Percentiles rank a stretch among this genome's conserved stretches.
Conservation (phyloP, 129 eudicot genomes). For the Artemisia argyi region DNA sequence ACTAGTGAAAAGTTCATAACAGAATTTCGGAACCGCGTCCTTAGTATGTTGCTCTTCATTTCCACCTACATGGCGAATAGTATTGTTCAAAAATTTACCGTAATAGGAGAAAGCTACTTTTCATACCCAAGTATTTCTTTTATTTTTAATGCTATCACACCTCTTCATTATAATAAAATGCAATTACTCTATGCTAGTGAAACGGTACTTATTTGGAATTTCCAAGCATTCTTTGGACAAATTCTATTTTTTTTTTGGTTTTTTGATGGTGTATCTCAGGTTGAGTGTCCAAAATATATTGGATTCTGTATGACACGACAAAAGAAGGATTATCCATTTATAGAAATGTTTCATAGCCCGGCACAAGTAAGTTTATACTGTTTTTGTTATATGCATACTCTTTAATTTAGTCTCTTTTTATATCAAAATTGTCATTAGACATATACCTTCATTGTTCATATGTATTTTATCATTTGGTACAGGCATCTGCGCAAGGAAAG, state of each 20-base stretch:
- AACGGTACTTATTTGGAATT: background rate
- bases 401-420: background rate
- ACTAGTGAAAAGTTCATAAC: too few species aligned
- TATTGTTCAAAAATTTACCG: too few species aligned
- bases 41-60: too few species aligned
- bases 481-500: slow-evolving; percentile 70
- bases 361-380: slow-evolving; percentile 60
- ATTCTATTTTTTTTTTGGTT: slow-evolving; percentile 7
- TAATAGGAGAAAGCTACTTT: too few species aligned
- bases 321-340: slow-evolving; percentile 84
- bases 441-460: too few species aligned
- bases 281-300: slow-evolving; percentile 95
- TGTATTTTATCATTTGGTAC: slow-evolving; percentile 28
- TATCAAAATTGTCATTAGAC: too few species aligned
- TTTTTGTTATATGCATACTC: background rate
- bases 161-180: too few species aligned
- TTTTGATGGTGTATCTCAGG: slow-evolving; percentile 47
- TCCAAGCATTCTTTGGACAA: background rate
- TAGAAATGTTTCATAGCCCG: slow-evolving; percentile 90
- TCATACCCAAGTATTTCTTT: too few species aligned
- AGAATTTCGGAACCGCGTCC: too few species aligned
- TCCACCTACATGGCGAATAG: too few species aligned
- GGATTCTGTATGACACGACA: slow-evolving; percentile 95
- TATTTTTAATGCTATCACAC: too few species aligned
- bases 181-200: background rate